A percentile compares a stretch with the other conserved stretches of the same genome.
Evolutionary conservation across 495 filamentous ascomycete genomes (phyloP).

Genomic region (Penicillium ochrochloron): DNA sequence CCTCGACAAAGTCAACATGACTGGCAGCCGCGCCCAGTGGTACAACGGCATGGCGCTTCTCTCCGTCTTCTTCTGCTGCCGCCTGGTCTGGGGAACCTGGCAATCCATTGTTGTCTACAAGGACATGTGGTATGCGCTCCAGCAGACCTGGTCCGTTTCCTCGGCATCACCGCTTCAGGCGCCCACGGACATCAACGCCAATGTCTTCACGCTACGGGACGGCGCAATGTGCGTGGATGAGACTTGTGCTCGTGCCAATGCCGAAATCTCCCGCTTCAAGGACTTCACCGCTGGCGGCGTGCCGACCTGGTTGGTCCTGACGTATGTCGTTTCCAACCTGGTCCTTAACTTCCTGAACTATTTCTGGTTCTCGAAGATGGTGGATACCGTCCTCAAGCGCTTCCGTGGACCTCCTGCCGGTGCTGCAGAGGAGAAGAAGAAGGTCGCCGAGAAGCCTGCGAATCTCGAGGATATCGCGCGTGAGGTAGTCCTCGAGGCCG

Average conservation of each 20-base stretch:
- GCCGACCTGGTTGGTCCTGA: constrained; percentile 77
- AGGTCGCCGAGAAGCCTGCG: constrained; percentile 14
- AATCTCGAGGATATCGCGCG: constrained; percentile 37
- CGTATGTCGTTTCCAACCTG: constrained; percentile 78
- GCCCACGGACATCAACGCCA: constrained; percentile 39
- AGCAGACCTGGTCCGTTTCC: constrained; percentile 45
- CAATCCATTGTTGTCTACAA: constrained; percentile 74
- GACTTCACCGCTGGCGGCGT: constrained; percentile 53
- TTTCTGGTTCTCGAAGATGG: constrained; percentile 98
- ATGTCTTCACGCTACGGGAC: constrained; percentile 43
- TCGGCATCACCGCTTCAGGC: constrained; percentile 27
- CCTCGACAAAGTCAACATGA: constrained; percentile 95
- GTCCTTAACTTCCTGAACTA: constrained; percentile 87
- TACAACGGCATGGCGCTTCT: constrained; percentile 77
- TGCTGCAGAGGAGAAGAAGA: constrained; percentile 9
- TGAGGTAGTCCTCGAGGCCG: constrained; percentile 45
- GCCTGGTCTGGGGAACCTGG: constrained; percentile 90
- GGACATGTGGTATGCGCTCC: constrained; percentile 75
- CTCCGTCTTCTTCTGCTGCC: constrained; percentile 81
- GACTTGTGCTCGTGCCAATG: constrained; percentile 41
- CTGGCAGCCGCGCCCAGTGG: constrained; percentile 78
- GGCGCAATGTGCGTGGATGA: constrained; percentile 41
- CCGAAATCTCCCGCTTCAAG: constrained; percentile 58
- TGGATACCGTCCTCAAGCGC: constrained; percentile 84
- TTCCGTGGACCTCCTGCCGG: constrained; percentile 59